Percentiles rank a stretch among this genome's conserved stretches.
Evolutionary conservation across 2,329 filamentous ascomycete genomes (phyloP).

Genomic region (Penicillium capsulatum): DNA sequence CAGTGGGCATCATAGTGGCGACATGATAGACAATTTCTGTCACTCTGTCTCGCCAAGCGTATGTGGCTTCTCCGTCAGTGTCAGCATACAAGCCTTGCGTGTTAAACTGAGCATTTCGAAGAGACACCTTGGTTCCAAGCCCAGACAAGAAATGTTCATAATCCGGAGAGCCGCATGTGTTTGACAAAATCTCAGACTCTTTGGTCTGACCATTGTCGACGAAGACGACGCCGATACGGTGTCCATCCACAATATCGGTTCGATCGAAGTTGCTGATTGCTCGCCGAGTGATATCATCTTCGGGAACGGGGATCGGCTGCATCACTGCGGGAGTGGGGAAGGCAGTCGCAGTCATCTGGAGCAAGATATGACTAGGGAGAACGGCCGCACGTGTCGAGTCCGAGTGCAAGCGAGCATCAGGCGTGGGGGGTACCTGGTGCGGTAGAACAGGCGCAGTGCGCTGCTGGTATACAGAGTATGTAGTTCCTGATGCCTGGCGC

Average conservation of each 20-base stretch:
- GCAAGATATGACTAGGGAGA: slow-evolving; percentile 45
- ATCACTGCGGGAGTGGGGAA: slow-evolving; percentile 47
- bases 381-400: slow-evolving; percentile 40
- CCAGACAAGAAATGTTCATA: slow-evolving; percentile 81
- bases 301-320: slow-evolving; percentile 72
- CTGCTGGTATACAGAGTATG: slow-evolving; percentile 47
- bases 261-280: slow-evolving; percentile 79
- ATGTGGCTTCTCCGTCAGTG: slow-evolving; percentile 79
- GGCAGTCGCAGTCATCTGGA: slow-evolving; percentile 43
- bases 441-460: slow-evolving; percentile 43
- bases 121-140: slow-evolving; percentile 73
- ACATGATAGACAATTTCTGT: slow-evolving; percentile 96
- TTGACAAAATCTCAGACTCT: slow-evolving; percentile 80
- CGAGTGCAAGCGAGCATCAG: slow-evolving; percentile 38
- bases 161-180: slow-evolving; percentile 78
- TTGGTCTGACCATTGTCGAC: slow-evolving; percentile 79
- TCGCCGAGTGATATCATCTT: slow-evolving; percentile 65
- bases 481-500: slow-evolving; percentile 49
- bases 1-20: slow-evolving; percentile 94
- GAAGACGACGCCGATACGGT: slow-evolving; percentile 94
- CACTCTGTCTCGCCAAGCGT: slow-evolving; percentile 91
- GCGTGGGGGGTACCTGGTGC: slow-evolving; percentile 42
- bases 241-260: slow-evolving; percentile 84
- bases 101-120: slow-evolving; percentile 84
- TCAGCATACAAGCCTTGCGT: slow-evolving; percentile 86